phyloP scores from a whole-genome alignment of 306 rosid genomes.

The Vigna reflexopilosa region DNA sequence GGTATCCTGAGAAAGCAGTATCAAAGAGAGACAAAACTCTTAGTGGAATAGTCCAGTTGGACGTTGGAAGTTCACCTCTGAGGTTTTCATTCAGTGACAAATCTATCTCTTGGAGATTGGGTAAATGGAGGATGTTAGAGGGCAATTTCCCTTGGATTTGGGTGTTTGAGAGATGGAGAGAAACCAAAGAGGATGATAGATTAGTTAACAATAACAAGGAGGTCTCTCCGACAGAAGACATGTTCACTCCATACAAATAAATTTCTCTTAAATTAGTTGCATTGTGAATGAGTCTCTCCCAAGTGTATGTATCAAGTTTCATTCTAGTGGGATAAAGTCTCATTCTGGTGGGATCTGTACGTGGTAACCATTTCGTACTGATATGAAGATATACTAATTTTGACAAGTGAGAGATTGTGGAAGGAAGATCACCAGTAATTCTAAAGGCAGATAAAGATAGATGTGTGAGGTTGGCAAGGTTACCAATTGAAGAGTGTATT shows the following conservation, averaged over 20 bases:
- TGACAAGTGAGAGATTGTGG: background rate
- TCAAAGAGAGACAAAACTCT: background rate
- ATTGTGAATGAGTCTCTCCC: background rate
- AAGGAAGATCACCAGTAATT: background rate
- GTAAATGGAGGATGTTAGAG: background rate
- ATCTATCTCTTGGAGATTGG: background rate
- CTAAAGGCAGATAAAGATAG: too few species aligned
- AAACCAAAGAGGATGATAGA: background rate
- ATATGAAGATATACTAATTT: background rate
- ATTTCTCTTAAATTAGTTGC: background rate
- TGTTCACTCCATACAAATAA: background rate
- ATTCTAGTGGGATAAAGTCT: too few species aligned
- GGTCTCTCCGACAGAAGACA: background rate
- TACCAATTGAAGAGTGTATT: too few species aligned
- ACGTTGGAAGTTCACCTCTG: too few species aligned
- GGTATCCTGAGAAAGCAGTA: background rate
- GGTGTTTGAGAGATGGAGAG: rapidly evolving
- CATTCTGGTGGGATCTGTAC: too few species aligned
- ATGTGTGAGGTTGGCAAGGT: too few species aligned
- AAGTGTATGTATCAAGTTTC: background rate
- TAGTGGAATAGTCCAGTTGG: background rate
- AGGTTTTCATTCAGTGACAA: too few species aligned
- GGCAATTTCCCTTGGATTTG: background rate
- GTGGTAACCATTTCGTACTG: too few species aligned
- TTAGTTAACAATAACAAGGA: background rate